Evolutionary conservation across 495 filamentous ascomycete genomes (phyloP), one percentile per base, ranked within the genome.

Genomic region (Platismatia glauca): DNA sequence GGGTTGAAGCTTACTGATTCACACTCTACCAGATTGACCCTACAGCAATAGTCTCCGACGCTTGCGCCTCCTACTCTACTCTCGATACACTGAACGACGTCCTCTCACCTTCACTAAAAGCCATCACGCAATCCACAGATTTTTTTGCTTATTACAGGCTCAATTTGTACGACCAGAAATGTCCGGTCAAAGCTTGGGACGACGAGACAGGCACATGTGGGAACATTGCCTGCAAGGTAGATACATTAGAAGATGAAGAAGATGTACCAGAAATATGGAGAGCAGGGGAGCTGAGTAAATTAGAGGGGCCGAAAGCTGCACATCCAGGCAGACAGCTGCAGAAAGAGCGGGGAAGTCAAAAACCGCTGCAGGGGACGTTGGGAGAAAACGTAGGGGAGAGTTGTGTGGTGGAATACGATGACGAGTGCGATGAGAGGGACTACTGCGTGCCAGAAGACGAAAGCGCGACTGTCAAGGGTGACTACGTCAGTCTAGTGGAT

Each of bases 401-500:
- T 69, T 98, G 94, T 73, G 89, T 98, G 48, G 85, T 97, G 3
- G 94, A 98, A 73, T 95, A 94, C 71, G 94, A 97, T 68, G 95
- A 97, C 67, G 94, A 98, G 71, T 97, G 94, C 66, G 94, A 98
- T 74, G 90, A 97, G 60, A 82, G 92, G 35, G 94, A 98, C 70
- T 98, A 97, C 73, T 98, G 94, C 78, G 83, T 97, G 9, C 93
- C 93, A 1, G 94, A 98, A 66, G 94, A 98, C 71, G 91, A 97
- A 75, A 86, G 87, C 62, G 85, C 89, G 5, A 82, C 80, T 43
- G 86, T 82, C 8, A 96, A 95, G 74, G 94, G 94, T 15, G 95
- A 97, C 78, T 98, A 98, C 71, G 94, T 98, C 68, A 93, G 88
- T 70, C 78, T 98, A 64, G 80, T 93, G 43, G 90, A 90, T 68